Base-by-base conservation (phyloP, 345 rosid species). In the Citrus reticulata region DNA sequence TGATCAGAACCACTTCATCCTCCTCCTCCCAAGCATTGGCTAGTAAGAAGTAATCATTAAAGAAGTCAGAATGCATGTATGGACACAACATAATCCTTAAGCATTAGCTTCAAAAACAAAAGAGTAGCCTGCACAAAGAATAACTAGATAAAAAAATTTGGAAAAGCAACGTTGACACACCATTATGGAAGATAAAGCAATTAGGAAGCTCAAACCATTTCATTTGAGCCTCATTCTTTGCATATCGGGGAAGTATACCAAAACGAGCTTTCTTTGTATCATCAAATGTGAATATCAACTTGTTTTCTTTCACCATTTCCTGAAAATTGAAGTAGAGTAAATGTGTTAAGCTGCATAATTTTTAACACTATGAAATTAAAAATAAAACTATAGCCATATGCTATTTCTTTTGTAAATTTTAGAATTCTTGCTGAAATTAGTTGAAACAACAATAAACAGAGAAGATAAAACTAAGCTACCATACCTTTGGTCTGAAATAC, bases 1-100 rank as follows among this genome's bases (percentile, higher is more conserved):
- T 90, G 81, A 94, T 90, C 85, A 96, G 83, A 69, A 96, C 92
- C 75, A 96, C 89, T 86, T 94, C 98, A 68, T 96, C 97, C 76
- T 74, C 98, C 86, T 96, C 99, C 87, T 96, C 99, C 99, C 99
- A 94, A 75, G 99, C 97, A 81, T 96, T 96, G 77, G 98, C 99
- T 96, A 79, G 80, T 9, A 68, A 70, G 62, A 72, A 3, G 37
- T 49, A 68, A 54, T 20, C 75, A 82, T 84, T 59, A 79, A 74
- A 76, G 73, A 72, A 79, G 76, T 74, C 79, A 82, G 66, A 80
- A 59, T 7, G 34, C 59, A 63, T 29, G 40, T 25, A 32, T 57
- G 6, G 42, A 62, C 29, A 75, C n/a, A 9, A 30, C 58, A 74
- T 17, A 71, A 58, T 72, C 9, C 46, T 25, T 32, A 25, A 24